Conservation (phyloP, 208 protist genomes). For the Leishmania lainsoni region DNA sequence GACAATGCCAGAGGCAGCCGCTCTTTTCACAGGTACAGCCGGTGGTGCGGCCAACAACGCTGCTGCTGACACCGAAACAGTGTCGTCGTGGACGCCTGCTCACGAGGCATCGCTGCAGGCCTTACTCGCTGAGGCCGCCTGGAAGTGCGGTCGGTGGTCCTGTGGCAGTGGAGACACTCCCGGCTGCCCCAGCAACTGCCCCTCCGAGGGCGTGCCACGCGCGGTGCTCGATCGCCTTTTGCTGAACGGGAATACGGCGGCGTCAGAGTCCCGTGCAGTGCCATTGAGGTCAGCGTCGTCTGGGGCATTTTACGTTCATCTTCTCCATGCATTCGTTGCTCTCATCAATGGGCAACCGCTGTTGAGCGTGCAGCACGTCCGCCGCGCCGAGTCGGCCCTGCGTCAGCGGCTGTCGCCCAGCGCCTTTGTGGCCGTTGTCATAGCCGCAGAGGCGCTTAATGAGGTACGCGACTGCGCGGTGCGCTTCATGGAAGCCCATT, state of each 20-base stretch:
- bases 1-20: neutral
- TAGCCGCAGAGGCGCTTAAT: conserved; percentile 56
- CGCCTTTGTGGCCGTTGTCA: conserved; percentile 35
- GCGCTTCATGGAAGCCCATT: neutral
- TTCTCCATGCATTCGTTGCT: conserved; percentile 31
- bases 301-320: conserved; percentile 21
- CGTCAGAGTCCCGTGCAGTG: neutral
- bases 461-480: conserved; percentile 45
- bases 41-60: neutral
- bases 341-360: conserved; percentile 14
- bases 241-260: neutral
- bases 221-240: conserved; percentile 6
- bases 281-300: neutral
- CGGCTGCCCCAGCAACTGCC: neutral
- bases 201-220: conserved; percentile 3
- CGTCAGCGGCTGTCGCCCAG: conserved; percentile 33
- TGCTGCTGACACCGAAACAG: neutral
- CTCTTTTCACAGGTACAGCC: neutral
- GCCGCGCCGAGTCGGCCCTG: conserved; percentile 35
- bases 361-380: conserved; percentile 28
- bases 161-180: neutral
- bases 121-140: conserved; percentile 52
- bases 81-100: conserved; percentile 1
- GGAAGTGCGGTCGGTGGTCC: conserved; percentile 49
- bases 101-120: conserved; percentile 31